These are phyloP conservation scores for Conticribra weissflogii DNA, from an alignment of 108 stramenopile species.

Conservation along the genomic window DNA sequence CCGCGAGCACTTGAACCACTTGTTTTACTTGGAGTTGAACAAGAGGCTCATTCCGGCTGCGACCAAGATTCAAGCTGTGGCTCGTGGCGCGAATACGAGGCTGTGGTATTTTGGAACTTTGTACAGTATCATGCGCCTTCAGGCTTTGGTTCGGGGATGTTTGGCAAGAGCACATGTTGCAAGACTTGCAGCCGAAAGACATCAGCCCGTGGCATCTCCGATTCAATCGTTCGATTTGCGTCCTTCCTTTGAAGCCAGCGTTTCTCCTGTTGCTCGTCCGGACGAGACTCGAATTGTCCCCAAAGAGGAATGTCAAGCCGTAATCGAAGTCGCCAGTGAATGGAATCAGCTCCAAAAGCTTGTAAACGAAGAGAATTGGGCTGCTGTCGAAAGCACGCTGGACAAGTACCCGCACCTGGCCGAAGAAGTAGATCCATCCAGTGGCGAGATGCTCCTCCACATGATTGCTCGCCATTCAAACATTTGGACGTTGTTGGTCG, in stretches of 20 bases:
- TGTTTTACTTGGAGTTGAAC: constrained; percentile 60
- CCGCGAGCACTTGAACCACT: constrained; percentile 51
- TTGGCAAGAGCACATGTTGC: constrained; percentile 33
- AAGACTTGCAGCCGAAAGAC: constrained; percentile 19
- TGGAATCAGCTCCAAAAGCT: constrained; percentile 63
- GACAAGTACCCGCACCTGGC: constrained; percentile 77
- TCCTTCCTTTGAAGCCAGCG: constrained; percentile 14
- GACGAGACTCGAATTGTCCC: constrained; percentile 19
- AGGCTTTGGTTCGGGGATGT: constrained; percentile 46
- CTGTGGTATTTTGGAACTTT: constrained; percentile 50
- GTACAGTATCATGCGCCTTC: constrained; percentile 45
- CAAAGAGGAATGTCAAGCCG: constrained; percentile 25
- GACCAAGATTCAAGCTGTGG: constrained; percentile 37
- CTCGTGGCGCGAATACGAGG: constrained; percentile 46
- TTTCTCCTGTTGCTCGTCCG: not conserved
- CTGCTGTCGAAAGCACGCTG: constrained; percentile 73
- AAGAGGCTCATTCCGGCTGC: constrained; percentile 44
- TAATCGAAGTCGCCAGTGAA: constrained; percentile 22
- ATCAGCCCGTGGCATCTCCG: constrained; percentile 45
- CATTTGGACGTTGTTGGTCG: constrained; percentile 81
- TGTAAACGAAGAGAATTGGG: constrained; percentile 85
- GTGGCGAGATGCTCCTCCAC: constrained; percentile 81
- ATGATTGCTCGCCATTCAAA: constrained; percentile 73
- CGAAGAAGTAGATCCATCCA: constrained; percentile 64
- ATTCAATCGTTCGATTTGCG: constrained; percentile 23